Conservation (phyloP, 352 stramenopile genomes). For the Chrysophaeum taylorii region DNA sequence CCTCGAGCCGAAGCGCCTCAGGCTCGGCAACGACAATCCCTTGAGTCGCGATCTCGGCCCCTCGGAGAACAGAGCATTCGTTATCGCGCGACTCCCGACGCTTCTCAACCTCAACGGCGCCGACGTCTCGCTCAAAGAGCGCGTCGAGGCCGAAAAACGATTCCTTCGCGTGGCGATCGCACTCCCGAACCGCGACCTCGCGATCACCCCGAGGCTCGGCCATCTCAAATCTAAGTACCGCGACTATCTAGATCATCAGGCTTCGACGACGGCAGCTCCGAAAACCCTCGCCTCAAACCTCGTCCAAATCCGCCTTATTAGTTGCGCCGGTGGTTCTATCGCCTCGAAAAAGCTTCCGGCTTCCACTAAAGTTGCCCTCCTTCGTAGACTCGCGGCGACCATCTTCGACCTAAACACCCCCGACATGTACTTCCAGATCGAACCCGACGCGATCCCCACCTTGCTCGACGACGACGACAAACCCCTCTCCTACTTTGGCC, state of each 20-base stretch:
- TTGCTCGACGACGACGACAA: constrained; percentile 48
- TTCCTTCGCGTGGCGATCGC: constrained; percentile 37
- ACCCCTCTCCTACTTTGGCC: constrained; percentile 49
- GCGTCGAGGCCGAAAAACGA: constrained; percentile 44
- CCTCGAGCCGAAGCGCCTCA: neutral
- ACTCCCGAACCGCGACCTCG: neutral
- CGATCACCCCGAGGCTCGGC: constrained; percentile 16
- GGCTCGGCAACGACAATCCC: constrained; percentile 34
- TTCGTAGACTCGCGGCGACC: neutral
- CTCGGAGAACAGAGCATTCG: constrained; percentile 36
- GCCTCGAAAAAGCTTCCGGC: constrained; percentile 20
- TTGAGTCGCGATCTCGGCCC: constrained; percentile 39
- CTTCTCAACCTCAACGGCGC: constrained; percentile 47
- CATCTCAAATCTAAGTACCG: too few relatives aligned
- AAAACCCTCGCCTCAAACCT: neutral
- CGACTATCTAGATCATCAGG: too few relatives aligned
- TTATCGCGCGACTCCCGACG: constrained; percentile 42
- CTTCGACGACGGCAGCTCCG: too few relatives aligned
- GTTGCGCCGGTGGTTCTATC: too few relatives aligned
- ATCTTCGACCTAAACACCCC: neutral
- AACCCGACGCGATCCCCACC: constrained; percentile 34
- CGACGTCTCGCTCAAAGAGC: constrained; percentile 38
- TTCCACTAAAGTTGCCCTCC: constrained; percentile 5
- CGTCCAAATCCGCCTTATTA: too few relatives aligned
- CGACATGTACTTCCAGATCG: constrained; percentile 8